Percentiles rank a stretch among this genome's conserved stretches.
Evolutionary conservation across 140 eudicot species (phyloP).

Genomic region (Oenanthe javanica): DNA sequence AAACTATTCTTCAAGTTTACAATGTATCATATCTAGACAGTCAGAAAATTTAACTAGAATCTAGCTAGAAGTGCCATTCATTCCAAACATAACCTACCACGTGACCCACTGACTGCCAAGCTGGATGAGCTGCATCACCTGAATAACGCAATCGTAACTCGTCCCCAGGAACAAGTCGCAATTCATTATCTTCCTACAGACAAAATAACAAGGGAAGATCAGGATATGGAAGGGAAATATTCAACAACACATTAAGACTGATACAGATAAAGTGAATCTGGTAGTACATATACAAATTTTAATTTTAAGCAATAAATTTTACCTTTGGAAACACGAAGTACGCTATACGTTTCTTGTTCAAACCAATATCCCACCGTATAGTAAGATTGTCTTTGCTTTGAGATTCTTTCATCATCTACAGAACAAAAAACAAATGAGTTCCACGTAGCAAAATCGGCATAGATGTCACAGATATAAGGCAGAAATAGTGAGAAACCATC

Average conservation of each 20-base stretch:
- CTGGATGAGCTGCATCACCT: conserved; percentile 96
- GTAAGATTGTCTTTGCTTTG: conserved; percentile 98
- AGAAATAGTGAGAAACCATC: neutral
- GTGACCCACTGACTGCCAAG: conserved; percentile 99
- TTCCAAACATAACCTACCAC: conserved; percentile 53
- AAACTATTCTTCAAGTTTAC: neutral
- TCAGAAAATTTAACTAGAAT: neutral
- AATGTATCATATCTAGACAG: neutral
- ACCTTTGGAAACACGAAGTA: conserved; percentile 99
- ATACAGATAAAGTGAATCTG: neutral
- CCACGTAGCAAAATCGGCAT: neutral
- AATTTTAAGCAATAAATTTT: conserved; percentile 3
- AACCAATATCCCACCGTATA: conserved; percentile 97
- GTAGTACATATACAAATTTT: neutral
- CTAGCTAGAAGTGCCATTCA: neutral
- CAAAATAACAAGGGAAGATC: neutral
- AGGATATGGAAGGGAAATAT: neutral
- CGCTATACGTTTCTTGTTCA: conserved; percentile 97
- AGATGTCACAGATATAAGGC: neutral
- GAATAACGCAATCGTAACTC: conserved; percentile 91
- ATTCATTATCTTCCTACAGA: conserved; percentile 90
- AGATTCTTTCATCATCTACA: conserved; percentile 98
- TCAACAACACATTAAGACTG: neutral
- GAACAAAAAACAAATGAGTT: neutral
- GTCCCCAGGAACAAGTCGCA: conserved; percentile 99